These are phyloP conservation scores for Emergomyces africanus DNA, from an alignment of 2,329 filamentous ascomycete species.

Conservation along the genomic window DNA sequence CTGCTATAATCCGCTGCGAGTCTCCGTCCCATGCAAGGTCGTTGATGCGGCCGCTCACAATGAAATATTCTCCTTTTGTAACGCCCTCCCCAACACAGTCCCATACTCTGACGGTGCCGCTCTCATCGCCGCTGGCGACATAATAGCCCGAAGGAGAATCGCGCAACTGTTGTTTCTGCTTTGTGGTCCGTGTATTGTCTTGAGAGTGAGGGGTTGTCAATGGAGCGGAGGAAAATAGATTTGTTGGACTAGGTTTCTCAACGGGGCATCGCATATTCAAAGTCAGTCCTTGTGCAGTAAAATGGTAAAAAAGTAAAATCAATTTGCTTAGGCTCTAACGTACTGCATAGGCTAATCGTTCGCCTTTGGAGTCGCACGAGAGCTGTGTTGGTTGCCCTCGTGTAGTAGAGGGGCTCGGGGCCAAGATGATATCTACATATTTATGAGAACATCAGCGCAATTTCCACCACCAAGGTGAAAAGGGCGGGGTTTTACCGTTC, in stretches of 20 bases:
- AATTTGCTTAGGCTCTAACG: constrained; percentile 1
- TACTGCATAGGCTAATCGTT: constrained; percentile 87
- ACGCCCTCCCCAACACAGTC: constrained; percentile 73
- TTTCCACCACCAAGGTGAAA: background rate
- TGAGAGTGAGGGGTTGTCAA: constrained; percentile 72
- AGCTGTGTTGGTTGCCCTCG: constrained; percentile 83
- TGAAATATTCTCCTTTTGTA: constrained; percentile 87
- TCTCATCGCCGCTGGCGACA: constrained; percentile 78
- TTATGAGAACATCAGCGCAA: constrained; percentile 26
- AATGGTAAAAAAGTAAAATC: background rate
- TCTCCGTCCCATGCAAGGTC: constrained; percentile 97
- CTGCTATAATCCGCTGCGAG: constrained; percentile 89
- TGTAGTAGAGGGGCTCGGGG: constrained; percentile 68
- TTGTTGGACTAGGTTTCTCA: constrained; percentile 62
- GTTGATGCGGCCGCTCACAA: constrained; percentile 89
- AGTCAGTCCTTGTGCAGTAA: background rate
- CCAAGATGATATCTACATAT: constrained; percentile 61
- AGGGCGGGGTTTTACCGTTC: constrained; percentile 22
- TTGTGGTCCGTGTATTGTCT: constrained; percentile 93
- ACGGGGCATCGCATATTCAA: background rate
- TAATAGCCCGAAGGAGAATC: constrained; percentile 94
- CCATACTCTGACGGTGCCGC: constrained; percentile 82
- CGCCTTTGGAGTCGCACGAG: constrained; percentile 75
- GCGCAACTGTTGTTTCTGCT: constrained; percentile 75
- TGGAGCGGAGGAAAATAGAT: constrained; percentile 89